These are phyloP conservation scores for Xenoacremonium recifei DNA, from an alignment of 2,329 filamentous ascomycete genomes.

Conservation along the genomic window DNA sequence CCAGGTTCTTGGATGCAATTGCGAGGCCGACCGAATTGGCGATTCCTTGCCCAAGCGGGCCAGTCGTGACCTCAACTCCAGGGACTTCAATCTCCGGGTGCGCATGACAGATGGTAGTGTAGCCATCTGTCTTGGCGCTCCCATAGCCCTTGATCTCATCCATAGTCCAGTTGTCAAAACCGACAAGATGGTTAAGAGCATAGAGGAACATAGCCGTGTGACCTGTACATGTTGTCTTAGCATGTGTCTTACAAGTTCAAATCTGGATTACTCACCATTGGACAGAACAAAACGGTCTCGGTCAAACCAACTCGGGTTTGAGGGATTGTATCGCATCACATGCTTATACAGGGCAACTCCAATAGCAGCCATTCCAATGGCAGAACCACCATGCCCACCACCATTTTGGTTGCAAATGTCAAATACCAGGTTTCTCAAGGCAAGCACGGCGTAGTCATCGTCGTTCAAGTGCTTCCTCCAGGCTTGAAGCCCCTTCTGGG, in stretches of 20 bases:
- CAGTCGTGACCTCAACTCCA: slow-evolving; percentile 57
- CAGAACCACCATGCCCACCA: slow-evolving; percentile 11
- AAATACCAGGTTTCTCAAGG: slow-evolving; percentile 10
- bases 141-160: slow-evolving; percentile 52
- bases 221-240: slow-evolving; percentile 17
- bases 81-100: slow-evolving; percentile 56
- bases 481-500: no score
- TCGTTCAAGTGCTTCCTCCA: slow-evolving; percentile 2
- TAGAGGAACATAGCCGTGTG: slow-evolving; percentile 53
- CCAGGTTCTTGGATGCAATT: slow-evolving; percentile 53
- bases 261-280: slow-evolving; percentile 37
- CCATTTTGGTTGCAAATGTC: slow-evolving; percentile 11
- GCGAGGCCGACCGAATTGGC: slow-evolving; percentile 57
- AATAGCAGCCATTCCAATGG: slow-evolving; percentile 11
- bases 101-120: slow-evolving; percentile 38
- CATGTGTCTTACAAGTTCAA: not conserved
- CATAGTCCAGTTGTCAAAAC: slow-evolving; percentile 49
- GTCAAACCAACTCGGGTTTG: slow-evolving; percentile 53
- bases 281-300: slow-evolving; percentile 59
- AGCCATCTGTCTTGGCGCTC: slow-evolving; percentile 30
- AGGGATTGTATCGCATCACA: slow-evolving; percentile 56
- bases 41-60: slow-evolving; percentile 55
- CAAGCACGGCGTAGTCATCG: slow-evolving; percentile 13
- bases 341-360: slow-evolving; percentile 52
- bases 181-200: slow-evolving; percentile 46